Base-by-base conservation (phyloP, 768 basidiomycete genomes). In the Inosperma sp. region DNA sequence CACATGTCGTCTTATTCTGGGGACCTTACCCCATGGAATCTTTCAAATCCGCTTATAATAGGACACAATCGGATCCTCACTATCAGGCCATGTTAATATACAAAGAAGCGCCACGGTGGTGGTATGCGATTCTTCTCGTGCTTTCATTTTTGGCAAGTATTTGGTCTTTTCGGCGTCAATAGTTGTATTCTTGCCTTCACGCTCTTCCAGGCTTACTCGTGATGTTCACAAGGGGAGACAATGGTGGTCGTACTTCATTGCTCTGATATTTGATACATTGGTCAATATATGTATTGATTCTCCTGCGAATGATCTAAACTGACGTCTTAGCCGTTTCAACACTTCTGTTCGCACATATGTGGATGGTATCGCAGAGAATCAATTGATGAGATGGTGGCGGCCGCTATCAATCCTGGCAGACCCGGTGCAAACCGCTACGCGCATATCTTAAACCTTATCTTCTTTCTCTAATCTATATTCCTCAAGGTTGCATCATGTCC, bases 341-440 rank as follows among this genome's bases (percentile, higher is more conserved):
- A 0, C 56, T 81, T 5, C 68, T 84, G 0, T 78, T 58, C 56
- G 81, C 77, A 12, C 74, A 80, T n/a, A 73, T 82, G 72, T 82
- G 82, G 17, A 72, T 54, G 81, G 80, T 14, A 68, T 84, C 35
- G 75, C 75, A 3, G 83, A 81, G 5, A 78, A 76, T 54, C 77
- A 81, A 58, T 59, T 84, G 49, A 80, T 82, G 76, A 81, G 65
- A 83, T 84, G 81, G 74, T 81, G 14, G 81, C 77, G 8, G 79
- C 79, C 12, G 76, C 74, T 2, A 66, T 83, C 7, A 79, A 80
- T 58, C 80, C 82, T 7, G 83, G 83, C 35, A 73, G 76, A 39
- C 83, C 83, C n/a, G n/a, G n/a, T n/a, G n/a, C n/a, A n/a, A n/a
- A n/a, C n/a, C 0, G 79, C 84, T 4, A 83, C 82, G 1, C 86